Percentiles rank a stretch among this genome's conserved stretches.
These are phyloP conservation scores for Epichloe brachyelytri DNA, from an alignment of 2,329 filamentous ascomycete species.

Conservation along the genomic window DNA sequence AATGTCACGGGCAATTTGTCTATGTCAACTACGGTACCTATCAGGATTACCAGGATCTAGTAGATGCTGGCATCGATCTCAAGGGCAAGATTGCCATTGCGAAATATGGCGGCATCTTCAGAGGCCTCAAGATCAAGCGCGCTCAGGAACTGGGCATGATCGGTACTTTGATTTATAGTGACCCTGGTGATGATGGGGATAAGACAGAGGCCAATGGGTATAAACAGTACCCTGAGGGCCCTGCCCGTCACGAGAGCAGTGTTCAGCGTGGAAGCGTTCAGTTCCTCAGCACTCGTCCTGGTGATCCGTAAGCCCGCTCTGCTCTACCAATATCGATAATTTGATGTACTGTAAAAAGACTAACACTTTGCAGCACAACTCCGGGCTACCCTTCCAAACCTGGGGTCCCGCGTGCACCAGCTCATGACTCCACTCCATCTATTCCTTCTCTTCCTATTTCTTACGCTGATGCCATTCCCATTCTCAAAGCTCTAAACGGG, in stretches of 20 bases:
- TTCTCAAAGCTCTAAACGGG: constrained; percentile 83
- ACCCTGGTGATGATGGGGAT: constrained; percentile 79
- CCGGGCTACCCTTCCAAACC: constrained; percentile 90
- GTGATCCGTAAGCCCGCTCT: constrained; percentile 45
- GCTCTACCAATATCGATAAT: neutral
- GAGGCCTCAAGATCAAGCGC: constrained; percentile 83
- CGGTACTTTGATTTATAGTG: constrained; percentile 72
- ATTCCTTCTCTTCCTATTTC: constrained; percentile 91
- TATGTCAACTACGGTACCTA: constrained; percentile 89
- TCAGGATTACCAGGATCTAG: constrained; percentile 70
- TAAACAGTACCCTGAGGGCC: constrained; percentile 69
- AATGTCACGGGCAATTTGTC: constrained; percentile 78
- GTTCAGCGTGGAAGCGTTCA: constrained; percentile 83
- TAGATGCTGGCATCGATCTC: constrained; percentile 60
- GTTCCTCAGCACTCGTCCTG: constrained; percentile 57
- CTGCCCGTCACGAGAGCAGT: constrained; percentile 74
- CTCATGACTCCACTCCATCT: constrained; percentile 56
- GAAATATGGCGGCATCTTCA: constrained; percentile 77
- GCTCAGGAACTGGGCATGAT: constrained; percentile 85
- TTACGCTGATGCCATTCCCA: constrained; percentile 71
- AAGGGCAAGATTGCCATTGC: constrained; percentile 77
- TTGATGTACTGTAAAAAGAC: neutral
- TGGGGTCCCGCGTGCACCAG: constrained; percentile 63
- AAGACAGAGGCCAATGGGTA: constrained; percentile 72
- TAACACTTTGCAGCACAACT: constrained; percentile 46